A percentile compares a stretch with the other conserved stretches of the same genome.
Evolutionary conservation across 2,329 filamentous ascomycete species (phyloP).

Genomic region (Ophiobolus disseminans): DNA sequence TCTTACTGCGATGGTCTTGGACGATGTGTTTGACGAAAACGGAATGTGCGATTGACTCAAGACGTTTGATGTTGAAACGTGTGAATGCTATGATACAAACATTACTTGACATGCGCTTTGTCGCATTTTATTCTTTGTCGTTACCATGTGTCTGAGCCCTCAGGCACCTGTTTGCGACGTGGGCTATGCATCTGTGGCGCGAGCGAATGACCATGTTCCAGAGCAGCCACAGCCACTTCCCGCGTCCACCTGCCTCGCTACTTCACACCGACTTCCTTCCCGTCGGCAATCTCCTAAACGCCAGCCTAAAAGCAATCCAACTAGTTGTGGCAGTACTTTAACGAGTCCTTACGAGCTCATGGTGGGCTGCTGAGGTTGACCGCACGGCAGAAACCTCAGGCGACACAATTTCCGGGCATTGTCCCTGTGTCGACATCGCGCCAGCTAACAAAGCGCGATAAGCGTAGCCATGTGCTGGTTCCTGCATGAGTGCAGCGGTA

Average conservation of each 20-base stretch:
- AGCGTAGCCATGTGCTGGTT: neutral
- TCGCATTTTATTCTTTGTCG: constrained; percentile 9
- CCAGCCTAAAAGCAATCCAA: neutral
- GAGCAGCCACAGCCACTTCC: neutral
- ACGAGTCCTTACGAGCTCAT: neutral
- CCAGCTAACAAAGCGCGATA: neutral
- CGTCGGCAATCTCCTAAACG: neutral
- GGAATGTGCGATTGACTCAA: constrained; percentile 2
- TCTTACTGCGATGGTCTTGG: constrained; percentile 1
- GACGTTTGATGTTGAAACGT: neutral
- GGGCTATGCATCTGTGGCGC: neutral
- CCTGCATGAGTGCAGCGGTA: neutral
- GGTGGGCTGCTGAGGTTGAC: constrained; percentile 7
- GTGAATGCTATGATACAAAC: neutral
- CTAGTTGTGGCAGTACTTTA: neutral
- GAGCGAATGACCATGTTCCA: neutral
- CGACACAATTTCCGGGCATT: neutral
- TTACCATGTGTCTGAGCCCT: neutral
- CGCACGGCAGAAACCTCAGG: constrained; percentile 1
- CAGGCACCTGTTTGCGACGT: neutral
- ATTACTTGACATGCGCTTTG: constrained; percentile 4
- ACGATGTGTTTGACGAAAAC: constrained; percentile 6
- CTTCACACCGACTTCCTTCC: neutral
- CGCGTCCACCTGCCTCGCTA: neutral
- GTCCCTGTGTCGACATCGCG: neutral